Evolutionary conservation across 1,139 yeast species (phyloP).

Genomic region (Geotrichum citri-aurantii): DNA sequence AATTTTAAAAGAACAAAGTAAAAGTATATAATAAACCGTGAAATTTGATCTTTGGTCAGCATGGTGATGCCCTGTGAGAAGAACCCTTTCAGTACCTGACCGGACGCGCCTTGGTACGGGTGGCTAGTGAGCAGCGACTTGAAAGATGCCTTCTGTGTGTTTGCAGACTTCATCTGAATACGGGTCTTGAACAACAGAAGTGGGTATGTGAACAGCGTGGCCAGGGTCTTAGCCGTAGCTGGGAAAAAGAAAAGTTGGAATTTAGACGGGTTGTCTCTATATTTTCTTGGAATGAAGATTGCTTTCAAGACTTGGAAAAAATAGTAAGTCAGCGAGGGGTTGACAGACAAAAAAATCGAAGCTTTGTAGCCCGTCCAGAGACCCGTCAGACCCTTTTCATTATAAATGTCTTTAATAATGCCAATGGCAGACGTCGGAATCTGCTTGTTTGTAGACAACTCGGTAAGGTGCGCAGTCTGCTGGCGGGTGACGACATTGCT

Average conservation of each 20-base stretch:
- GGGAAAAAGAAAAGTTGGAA: slow-evolving; percentile 31
- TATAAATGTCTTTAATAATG: slow-evolving; percentile 46
- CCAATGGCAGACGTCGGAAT: slow-evolving; percentile 17
- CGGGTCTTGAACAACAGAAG: slow-evolving; percentile 57
- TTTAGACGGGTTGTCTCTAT: slow-evolving; percentile 30
- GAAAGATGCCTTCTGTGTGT: slow-evolving; percentile 1
- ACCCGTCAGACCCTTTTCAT: slow-evolving; percentile 57
- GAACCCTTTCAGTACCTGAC: slow-evolving; percentile 35
- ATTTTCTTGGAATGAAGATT: slow-evolving; percentile 25
- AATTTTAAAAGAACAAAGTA: slow-evolving; percentile 22
- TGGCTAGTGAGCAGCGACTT: slow-evolving; percentile 34
- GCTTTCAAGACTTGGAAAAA: slow-evolving; percentile 31
- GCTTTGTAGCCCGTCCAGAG: slow-evolving; percentile 77
- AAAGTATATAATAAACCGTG: slow-evolving; percentile 28
- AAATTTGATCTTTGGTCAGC: slow-evolving; percentile 35
- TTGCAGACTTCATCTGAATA: slow-evolving; percentile 56
- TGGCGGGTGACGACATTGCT: slow-evolving; percentile 34
- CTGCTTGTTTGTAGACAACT: neutral
- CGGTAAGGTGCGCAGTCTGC: slow-evolving; percentile 28
- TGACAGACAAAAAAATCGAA: slow-evolving; percentile 59
- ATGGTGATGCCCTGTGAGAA: slow-evolving; percentile 37
- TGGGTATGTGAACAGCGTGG: slow-evolving; percentile 35
- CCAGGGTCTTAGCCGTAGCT: slow-evolving; percentile 35
- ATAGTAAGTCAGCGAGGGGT: slow-evolving; percentile 69
- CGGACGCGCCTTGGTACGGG: slow-evolving; percentile 55